Base-by-base conservation (phyloP, 768 basidiomycete genomes). In the Hydnomerulius pinastri region DNA sequence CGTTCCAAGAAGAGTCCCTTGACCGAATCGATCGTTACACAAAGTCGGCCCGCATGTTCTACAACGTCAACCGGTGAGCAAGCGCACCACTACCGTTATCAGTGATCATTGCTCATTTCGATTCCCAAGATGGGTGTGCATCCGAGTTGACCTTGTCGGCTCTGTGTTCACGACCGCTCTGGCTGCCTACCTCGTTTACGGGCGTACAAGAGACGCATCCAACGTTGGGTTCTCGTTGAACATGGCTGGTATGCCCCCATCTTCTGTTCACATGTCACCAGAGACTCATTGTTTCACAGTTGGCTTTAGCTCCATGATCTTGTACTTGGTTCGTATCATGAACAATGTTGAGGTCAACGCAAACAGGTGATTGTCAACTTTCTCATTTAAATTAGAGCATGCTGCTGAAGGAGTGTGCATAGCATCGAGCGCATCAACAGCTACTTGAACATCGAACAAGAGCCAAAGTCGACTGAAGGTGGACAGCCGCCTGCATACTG, bases 401-500 rank as follows among this genome's bases (percentile, higher is more conserved):
- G 17, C 36, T 15, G 27, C 48, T 50, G 27, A 50, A 27, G 21
- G 35, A 9, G 11, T 21, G 11, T 12, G 23, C 23, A 42, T 44
- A 77, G 78, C 50, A 49, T 78, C 40, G 75, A 82, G 59, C 74
- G 82, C 36, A 73, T 85, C 37, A 69, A 77, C 39, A 77, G 77
- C 39, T 85, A 83, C 57, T 61, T 83, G 30, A 64, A 71, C n/a
- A 79, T 82, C 35, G 81, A 82, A 43, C 79, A 80, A 50, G 83
- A 85, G 59, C 73, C 74, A 0, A 67, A 70, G 45, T 54, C 74
- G 1, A 70, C 70, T 0, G 53, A 65, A 23, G 53, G 67, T 6
- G 76, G 76, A 3, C 61, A 73, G n/a, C 83, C 83, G 4, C 82
- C 83, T 4, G 83, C 83, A 0, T 78, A 82, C 49, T 86, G 83